Base-by-base conservation (phyloP, 176 grass and related monocot species). In the Oropetium thomaeum region DNA sequence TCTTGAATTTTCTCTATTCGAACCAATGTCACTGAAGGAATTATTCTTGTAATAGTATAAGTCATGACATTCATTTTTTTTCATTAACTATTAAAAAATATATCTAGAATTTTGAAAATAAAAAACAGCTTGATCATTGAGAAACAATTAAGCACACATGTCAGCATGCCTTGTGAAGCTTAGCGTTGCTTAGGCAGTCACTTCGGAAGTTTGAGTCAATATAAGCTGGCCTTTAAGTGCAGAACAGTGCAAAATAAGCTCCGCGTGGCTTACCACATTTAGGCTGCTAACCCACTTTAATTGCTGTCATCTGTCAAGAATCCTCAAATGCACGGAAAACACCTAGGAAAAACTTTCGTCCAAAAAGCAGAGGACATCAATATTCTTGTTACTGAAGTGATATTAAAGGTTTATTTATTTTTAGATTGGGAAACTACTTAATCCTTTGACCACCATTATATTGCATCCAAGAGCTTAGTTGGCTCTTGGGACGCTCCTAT, bases 271-370 rank as follows among this genome's bases (percentile, higher is more conserved):
- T n/a, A n/a, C n/a, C n/a, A n/a, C n/a, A n/a, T n/a, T 64, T 71
- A 19, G 16, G 3, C 16, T 70, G 3, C 16, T 70, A 35, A 70
- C 19, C 29, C 41, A 22, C 29, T 61, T 58, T 80, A 35, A 62
- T 71, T 43, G 61, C 38, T 51, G 19, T 66, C 26, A 70, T 48
- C 38, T 51, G 19, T 66, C 26, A 70, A 61, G 20, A 10, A 84
- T 17, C 33, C 23, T 67, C 42, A 70, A 38, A 70, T 69, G 43
- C 73, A 54, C 26, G 34, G n/a, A 72, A 78, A 75, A n/a, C 35
- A 75, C 59, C 39, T 84, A 45, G 47, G 47, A 2, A 9, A 28
- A 48, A 16, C 34, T 84, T 17, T 27, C 53, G 20, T 42, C 67
- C 31, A 12, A 59, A 61, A 16, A 31, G 19, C 26, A 7, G 27